Evolutionary conservation across 805 yeast species (phyloP).

Genomic region (Candida endomychidarum): DNA sequence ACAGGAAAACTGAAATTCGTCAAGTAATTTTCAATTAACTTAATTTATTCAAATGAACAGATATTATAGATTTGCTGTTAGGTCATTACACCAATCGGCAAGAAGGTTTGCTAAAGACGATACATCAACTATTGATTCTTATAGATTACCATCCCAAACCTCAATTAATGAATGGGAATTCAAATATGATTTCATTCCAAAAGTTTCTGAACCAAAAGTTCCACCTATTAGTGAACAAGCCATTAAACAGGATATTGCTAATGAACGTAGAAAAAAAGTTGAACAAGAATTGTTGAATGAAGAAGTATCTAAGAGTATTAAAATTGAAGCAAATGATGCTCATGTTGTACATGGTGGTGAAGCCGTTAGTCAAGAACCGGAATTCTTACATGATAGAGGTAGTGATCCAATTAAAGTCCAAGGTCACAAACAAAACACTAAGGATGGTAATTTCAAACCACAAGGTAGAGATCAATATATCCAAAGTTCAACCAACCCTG

Average conservation of each 20-base stretch:
- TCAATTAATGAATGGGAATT: constrained; percentile 51
- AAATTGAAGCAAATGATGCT: constrained; percentile 46
- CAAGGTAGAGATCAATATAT: constrained; percentile 41
- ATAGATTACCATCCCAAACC: constrained; percentile 48
- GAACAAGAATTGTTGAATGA: constrained; percentile 37
- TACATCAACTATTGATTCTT: constrained; percentile 56
- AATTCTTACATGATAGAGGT: constrained; percentile 38
- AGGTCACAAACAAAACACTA: not conserved
- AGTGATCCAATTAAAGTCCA: constrained; percentile 34
- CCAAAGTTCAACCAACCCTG: constrained; percentile 42
- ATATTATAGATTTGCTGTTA: constrained; percentile 1
- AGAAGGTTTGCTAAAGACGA: constrained; percentile 50
- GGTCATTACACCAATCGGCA: constrained; percentile 3
- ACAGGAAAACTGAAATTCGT: not conserved
- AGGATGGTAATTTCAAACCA: constrained; percentile 24
- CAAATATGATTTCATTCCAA: constrained; percentile 46
- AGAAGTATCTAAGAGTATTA: constrained; percentile 35
- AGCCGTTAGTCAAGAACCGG: constrained; percentile 37
- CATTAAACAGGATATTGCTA: constrained; percentile 49
- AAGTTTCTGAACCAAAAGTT: constrained; percentile 38
- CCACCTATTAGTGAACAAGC: constrained; percentile 50
- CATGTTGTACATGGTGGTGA: constrained; percentile 45
- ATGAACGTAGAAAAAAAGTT: constrained; percentile 36
- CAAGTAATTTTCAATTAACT: not conserved
- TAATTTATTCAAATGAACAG: constrained; percentile 1